phyloP scores from a whole-genome alignment of 345 rosid genomes.

The Populus deltoides region DNA sequence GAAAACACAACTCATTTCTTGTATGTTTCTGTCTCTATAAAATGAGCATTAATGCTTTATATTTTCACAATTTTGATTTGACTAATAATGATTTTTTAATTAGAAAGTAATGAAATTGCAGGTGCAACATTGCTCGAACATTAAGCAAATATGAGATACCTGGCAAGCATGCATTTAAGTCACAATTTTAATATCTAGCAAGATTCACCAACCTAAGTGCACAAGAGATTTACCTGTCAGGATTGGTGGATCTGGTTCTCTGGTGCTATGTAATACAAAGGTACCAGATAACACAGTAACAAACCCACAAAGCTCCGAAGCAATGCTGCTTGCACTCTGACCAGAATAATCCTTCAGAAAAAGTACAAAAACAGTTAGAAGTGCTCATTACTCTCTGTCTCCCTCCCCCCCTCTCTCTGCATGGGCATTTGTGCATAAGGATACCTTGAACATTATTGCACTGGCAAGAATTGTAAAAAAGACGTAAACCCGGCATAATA shows the following conservation, averaged over 20 bases:
- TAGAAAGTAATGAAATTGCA: neutral
- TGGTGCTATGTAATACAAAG: slow-evolving; percentile 60
- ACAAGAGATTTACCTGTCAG: slow-evolving; percentile 45
- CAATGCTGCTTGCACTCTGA: slow-evolving; percentile 69
- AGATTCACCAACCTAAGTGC: neutral
- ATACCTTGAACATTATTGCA: slow-evolving; percentile 85
- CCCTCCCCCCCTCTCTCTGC: neutral
- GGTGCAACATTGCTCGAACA: neutral
- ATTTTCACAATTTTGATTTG: neutral
- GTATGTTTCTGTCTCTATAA: no score
- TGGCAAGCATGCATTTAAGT: neutral
- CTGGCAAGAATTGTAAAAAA: slow-evolving; percentile 70
- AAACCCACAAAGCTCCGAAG: slow-evolving; percentile 75
- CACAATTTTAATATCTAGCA: neutral
- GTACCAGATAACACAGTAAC: slow-evolving; percentile 72
- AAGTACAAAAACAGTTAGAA: neutral
- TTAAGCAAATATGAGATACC: neutral
- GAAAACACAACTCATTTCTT: no score
- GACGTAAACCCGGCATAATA: slow-evolving; percentile 77
- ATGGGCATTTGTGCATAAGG: neutral
- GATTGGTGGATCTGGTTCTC: slow-evolving; percentile 60
- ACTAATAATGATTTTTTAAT: neutral
- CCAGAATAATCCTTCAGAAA: slow-evolving; percentile 62
- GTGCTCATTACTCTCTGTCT: neutral
- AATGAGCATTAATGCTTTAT: neutral